Base-by-base conservation (phyloP, 2,329 filamentous ascomycete genomes). In the Xylaria hypoxylon region DNA sequence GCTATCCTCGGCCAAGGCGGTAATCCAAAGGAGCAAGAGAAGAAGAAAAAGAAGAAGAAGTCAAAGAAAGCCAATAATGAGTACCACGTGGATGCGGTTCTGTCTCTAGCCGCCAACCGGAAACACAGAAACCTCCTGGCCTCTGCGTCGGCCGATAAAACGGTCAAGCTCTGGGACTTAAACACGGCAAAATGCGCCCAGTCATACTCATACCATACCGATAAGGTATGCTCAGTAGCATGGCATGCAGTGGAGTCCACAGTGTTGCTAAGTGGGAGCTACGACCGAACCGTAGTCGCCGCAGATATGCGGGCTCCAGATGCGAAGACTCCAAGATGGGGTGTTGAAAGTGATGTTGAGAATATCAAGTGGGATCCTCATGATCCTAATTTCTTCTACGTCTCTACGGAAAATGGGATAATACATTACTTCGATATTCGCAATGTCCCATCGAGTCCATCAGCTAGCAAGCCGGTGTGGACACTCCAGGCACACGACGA, bases 141-240 rank as follows among this genome's bases (percentile, higher is more conserved):
- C 13, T 98, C 95, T 0, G 93, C 92, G 1, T 99, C 96, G 1
- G 96, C 96, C 22, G 96, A 99, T 83, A 94, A 94, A 82, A 99
- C 96, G 2, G 90, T 98, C 76, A 99, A 99, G 84, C 87, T 99
- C 22, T 99, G 96, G 96, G 96, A 99, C 78, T 84, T 99, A 69
- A 92, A 94, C 82, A 97, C 93, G 2, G 87, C 92, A 68, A 94
- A 90, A 79, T 97, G 94, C 80, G 96, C 96, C 74, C 96, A 97
- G 82, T 97, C 94, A 50, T 99, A 99, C 85, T 86, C 88, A 17
- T 93, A 97, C 81, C 96, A 99, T 82, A 97, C 93, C 40, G 96
- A 97, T 85, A 99, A 99, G 83, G 94, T 98, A 71, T 99, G 94
- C 86, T 93, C 95, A 24, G 83, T 99, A 63, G 92, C 95, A 71